Conservation (phyloP, 306 rosid genomes). For the Delonix regia region DNA sequence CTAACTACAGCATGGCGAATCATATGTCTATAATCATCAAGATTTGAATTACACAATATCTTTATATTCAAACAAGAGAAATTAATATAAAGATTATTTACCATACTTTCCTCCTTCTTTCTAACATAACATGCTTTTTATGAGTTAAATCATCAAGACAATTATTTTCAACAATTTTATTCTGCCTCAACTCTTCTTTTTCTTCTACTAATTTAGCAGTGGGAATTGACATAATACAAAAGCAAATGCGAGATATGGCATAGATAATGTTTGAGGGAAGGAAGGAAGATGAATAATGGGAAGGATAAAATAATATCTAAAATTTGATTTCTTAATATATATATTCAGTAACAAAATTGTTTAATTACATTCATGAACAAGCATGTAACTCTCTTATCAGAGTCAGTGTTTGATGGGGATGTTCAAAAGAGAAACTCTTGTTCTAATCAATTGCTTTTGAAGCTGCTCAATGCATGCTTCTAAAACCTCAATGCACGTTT, state of each 20-base stretch:
- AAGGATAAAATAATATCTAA: not conserved
- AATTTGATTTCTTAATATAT: not conserved
- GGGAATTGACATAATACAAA: not conserved
- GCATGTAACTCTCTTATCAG: constrained; percentile 9
- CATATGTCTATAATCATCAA: not conserved
- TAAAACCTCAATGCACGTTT: constrained; percentile 30
- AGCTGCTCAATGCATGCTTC: constrained; percentile 34
- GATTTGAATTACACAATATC: constrained; percentile 1
- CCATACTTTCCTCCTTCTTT: constrained; percentile 19
- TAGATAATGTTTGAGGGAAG: not conserved
- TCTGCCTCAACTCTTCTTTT: not conserved
- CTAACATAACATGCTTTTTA: not conserved
- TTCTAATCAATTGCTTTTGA: constrained; percentile 29
- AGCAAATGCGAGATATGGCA: not conserved
- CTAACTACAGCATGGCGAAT: not conserved
- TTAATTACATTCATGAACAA: constrained; percentile 24
- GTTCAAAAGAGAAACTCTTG: constrained; percentile 45
- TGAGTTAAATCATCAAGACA: not conserved
- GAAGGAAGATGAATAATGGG: not conserved
- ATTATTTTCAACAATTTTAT: not conserved
- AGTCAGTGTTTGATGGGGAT: constrained; percentile 11
- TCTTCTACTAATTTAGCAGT: not conserved
- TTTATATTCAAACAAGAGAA: not conserved
- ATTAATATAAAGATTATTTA: not conserved
- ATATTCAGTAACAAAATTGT: constrained; percentile 23